A percentile compares a stretch with the other conserved stretches of the same genome.
Evolutionary conservation across 305 asterid genomes (phyloP).

Genomic region (Solanum hybrid): DNA sequence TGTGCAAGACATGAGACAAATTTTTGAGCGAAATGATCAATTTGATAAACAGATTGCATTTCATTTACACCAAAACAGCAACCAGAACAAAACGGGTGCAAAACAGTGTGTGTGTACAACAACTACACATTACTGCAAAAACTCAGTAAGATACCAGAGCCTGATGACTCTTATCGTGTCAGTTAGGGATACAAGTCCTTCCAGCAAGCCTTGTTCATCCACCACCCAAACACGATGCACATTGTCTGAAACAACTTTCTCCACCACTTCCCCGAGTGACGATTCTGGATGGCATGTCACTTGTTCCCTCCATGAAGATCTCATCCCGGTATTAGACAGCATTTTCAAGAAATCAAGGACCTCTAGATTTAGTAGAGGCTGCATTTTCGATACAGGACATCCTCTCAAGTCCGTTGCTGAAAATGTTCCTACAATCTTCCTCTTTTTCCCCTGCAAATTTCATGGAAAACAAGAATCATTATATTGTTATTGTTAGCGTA

Average conservation of each 20-base stretch:
- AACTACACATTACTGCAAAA: not conserved
- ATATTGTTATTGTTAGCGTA: not conserved
- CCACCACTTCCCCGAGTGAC: constrained; percentile 49
- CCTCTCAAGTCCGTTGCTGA: constrained; percentile 68
- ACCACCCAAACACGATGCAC: constrained; percentile 85
- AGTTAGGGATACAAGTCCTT: constrained; percentile 57
- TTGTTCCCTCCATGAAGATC: constrained; percentile 36
- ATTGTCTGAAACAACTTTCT: constrained; percentile 40
- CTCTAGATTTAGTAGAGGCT: constrained; percentile 32
- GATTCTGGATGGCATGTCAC: constrained; percentile 42
- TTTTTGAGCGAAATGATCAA: not conserved
- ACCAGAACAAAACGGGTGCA: not conserved
- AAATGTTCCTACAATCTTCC: constrained; percentile 66
- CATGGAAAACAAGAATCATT: not conserved
- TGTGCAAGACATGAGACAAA: not conserved
- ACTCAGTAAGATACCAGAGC: constrained; percentile 39
- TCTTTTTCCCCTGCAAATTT: constrained; percentile 38
- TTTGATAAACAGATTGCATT: not conserved
- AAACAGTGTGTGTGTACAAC: not conserved
- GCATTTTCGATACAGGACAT: constrained; percentile 44
- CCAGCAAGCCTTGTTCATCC: constrained; percentile 39
- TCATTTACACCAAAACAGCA: not conserved
- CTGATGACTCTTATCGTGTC: constrained; percentile 48
- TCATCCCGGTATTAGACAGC: constrained; percentile 37
- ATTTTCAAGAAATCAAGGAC: constrained; percentile 46